phyloP scores from a whole-genome alignment of 176 grass and related monocot genomes.

The Microstegium vimineum region DNA sequence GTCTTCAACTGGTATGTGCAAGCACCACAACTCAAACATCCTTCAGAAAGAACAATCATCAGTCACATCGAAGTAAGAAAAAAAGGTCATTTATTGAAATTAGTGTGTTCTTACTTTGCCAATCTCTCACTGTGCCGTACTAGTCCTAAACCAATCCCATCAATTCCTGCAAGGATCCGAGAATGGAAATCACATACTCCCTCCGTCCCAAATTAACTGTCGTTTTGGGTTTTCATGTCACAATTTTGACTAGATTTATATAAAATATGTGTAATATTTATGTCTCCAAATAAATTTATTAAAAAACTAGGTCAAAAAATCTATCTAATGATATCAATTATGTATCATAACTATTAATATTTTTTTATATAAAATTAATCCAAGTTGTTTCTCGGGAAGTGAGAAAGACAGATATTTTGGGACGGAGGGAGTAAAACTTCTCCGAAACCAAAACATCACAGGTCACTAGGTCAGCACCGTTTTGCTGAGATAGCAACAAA shows the following conservation, averaged over 20 bases:
- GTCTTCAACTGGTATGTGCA: conserved; percentile 85
- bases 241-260: too few species aligned
- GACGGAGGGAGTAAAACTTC: too few species aligned
- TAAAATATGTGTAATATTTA: too few species aligned
- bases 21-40: conserved; percentile 88
- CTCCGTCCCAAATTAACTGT: too few species aligned
- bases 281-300: too few species aligned
- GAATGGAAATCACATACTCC: background rate
- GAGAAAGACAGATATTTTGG: too few species aligned
- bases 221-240: too few species aligned
- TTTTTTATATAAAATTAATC: too few species aligned
- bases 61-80: background rate
- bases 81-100: background rate
- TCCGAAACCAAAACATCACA: background rate
- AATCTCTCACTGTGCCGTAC: conserved; percentile 68
- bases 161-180: conserved; percentile 51
- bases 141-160: conserved; percentile 82
- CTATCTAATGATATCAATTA: too few species aligned
- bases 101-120: conserved; percentile 56
- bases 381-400: too few species aligned
- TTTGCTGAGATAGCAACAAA: background rate
- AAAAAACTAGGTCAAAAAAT: too few species aligned
- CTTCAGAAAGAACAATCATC: conserved; percentile 14
- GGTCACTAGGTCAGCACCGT: background rate
- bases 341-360: too few species aligned